Evolutionary conservation across 2,329 filamentous ascomycete genomes (phyloP).

Genomic region (Zymoseptoria pseudotritici): DNA sequence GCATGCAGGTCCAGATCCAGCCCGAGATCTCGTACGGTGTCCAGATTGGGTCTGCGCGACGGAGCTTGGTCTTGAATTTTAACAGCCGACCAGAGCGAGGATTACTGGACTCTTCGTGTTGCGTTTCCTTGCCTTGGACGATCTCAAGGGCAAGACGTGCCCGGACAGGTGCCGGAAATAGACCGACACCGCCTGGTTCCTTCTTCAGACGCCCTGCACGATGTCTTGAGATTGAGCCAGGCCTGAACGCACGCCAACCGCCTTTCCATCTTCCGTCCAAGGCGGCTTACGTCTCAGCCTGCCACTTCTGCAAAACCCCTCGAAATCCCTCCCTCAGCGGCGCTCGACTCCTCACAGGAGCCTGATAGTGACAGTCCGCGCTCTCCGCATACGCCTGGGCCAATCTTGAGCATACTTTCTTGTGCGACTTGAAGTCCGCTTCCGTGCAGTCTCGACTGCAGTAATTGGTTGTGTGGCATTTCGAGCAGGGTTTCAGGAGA

Average conservation of each 20-base stretch:
- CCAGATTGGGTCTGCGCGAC: neutral
- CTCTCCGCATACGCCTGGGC: slow-evolving; percentile 34
- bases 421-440: slow-evolving; percentile 33
- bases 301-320: slow-evolving; percentile 35
- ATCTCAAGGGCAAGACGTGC: neutral
- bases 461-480: slow-evolving; percentile 34
- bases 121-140: neutral
- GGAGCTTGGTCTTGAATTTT: neutral
- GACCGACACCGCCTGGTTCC: neutral
- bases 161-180: neutral
- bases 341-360: slow-evolving; percentile 27
- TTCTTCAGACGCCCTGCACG: neutral
- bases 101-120: neutral
- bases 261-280: neutral
- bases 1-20: neutral
- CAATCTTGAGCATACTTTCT: slow-evolving; percentile 33
- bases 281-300: slow-evolving; percentile 26
- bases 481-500: slow-evolving; percentile 32
- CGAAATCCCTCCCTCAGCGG: slow-evolving; percentile 28
- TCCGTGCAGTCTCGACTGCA: slow-evolving; percentile 37
- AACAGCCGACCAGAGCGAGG: neutral
- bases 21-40: too few relatives aligned
- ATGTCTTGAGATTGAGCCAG: neutral
- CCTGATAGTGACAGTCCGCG: slow-evolving; percentile 32
- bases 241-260: neutral